phyloP scores from a whole-genome alignment of 805 yeast genomes.

The Cyberlindnera japonica region DNA sequence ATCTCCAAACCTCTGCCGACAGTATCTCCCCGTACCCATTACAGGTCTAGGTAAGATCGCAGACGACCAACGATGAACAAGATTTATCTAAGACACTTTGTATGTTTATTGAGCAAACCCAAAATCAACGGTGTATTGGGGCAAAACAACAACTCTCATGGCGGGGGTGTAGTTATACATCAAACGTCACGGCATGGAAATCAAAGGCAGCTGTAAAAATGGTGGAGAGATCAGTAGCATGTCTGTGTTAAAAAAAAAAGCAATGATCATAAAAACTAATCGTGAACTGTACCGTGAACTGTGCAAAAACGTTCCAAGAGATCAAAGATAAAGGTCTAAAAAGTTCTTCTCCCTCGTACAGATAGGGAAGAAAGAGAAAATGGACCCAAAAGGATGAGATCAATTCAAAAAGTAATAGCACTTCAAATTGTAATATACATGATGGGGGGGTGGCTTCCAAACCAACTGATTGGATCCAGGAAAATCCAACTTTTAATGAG shows the following conservation, averaged over 20 bases:
- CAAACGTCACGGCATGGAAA: too few species aligned
- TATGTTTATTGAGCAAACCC: constrained; percentile 9
- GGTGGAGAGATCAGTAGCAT: too few species aligned
- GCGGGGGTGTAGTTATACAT: too few species aligned
- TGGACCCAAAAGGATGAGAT: background rate
- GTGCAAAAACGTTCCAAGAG: too few species aligned
- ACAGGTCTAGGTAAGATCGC: too few species aligned
- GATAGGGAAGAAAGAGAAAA: background rate
- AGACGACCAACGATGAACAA: background rate
- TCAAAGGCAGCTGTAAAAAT: background rate
- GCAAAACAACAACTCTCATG: background rate
- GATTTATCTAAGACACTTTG: background rate
- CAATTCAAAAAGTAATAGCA: constrained; percentile 1
- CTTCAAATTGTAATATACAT: constrained; percentile 4
- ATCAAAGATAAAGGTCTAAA: background rate
- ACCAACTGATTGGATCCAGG: too few species aligned
- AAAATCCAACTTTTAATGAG: too few species aligned
- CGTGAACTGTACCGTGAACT: too few species aligned
- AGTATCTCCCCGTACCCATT: too few species aligned
- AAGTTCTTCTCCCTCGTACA: background rate
- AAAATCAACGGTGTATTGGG: background rate
- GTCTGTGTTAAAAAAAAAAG: too few species aligned
- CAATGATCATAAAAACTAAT: too few species aligned
- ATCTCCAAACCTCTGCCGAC: background rate
- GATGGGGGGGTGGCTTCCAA: too few species aligned